Conservation (phyloP, 768 basidiomycete genomes). For the Boletus rubroflammeus region DNA sequence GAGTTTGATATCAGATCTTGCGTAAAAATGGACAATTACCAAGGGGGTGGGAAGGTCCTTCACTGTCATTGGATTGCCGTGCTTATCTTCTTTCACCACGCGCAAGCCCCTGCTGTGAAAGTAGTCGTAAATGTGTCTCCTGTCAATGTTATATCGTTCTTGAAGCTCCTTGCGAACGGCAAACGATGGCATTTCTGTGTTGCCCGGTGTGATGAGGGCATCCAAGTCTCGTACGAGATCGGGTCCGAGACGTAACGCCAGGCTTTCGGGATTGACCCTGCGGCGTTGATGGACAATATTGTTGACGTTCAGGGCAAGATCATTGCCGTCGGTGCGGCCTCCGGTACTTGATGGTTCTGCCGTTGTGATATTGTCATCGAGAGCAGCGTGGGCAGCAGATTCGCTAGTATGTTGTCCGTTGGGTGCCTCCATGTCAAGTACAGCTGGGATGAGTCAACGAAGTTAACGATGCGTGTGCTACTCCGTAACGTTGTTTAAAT, state of each 20-base stretch:
- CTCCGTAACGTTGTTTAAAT: slow-evolving; percentile 15
- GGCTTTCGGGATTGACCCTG: slow-evolving; percentile 63
- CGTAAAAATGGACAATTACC: slow-evolving; percentile 18
- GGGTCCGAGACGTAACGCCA: slow-evolving; percentile 63
- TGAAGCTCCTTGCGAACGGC: slow-evolving; percentile 67
- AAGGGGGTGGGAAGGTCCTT: slow-evolving; percentile 21
- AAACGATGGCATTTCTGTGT: slow-evolving; percentile 72
- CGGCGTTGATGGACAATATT: slow-evolving; percentile 32
- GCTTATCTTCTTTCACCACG: slow-evolving; percentile 62
- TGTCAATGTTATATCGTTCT: slow-evolving; percentile 64
- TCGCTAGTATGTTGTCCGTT: not conserved
- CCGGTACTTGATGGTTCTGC: slow-evolving; percentile 11
- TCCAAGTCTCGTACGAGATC: slow-evolving; percentile 70
- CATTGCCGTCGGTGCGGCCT: slow-evolving; percentile 4
- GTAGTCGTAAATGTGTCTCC: slow-evolving; percentile 76
- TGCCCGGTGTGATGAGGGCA: slow-evolving; percentile 63
- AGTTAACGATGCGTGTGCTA: not conserved
- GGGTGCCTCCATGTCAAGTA: slow-evolving; percentile 13
- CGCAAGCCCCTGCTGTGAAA: slow-evolving; percentile 64
- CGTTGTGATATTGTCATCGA: not conserved
- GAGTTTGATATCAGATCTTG: slow-evolving; percentile 13
- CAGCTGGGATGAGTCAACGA: not conserved
- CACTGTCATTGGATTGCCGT: slow-evolving; percentile 42
- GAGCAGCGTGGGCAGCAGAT: not conserved
- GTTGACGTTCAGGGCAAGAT: slow-evolving; percentile 1